Conservation (phyloP, 2,329 filamentous ascomycete species). For the Ophiostoma novo-ulmi region DNA sequence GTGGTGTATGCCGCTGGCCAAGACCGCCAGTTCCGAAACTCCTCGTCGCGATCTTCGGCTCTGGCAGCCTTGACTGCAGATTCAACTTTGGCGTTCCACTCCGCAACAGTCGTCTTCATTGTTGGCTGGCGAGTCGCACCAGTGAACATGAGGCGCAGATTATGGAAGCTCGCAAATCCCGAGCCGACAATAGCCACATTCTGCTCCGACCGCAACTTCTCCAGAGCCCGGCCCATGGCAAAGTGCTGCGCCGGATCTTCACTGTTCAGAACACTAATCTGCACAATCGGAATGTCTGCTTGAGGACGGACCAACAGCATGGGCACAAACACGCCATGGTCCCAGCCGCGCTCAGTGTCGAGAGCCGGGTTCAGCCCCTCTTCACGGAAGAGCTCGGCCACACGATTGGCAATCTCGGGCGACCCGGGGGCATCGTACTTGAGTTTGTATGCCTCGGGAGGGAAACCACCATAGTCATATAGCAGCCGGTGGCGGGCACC, state of each 20-base stretch:
- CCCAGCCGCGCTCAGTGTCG: slow-evolving; percentile 47
- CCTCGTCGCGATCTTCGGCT: slow-evolving; percentile 36
- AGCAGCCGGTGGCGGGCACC: slow-evolving; percentile 43
- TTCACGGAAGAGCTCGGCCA: slow-evolving; percentile 42
- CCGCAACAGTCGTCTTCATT: slow-evolving; percentile 32
- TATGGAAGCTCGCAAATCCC: slow-evolving; percentile 56
- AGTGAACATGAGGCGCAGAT: slow-evolving; percentile 45
- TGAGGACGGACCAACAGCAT: slow-evolving; percentile 50
- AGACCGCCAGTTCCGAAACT: slow-evolving; percentile 44
- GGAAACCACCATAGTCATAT: slow-evolving; percentile 57
- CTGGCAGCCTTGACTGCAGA: slow-evolving; percentile 38
- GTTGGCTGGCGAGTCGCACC: slow-evolving; percentile 27
- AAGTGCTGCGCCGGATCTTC: slow-evolving; percentile 48
- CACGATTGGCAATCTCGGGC: slow-evolving; percentile 47
- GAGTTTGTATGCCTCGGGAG: slow-evolving; percentile 49
- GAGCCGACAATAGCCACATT: slow-evolving; percentile 54
- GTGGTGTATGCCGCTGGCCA: slow-evolving; percentile 47
- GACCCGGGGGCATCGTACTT: slow-evolving; percentile 54
- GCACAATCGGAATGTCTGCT: slow-evolving; percentile 51
- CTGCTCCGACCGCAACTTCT: slow-evolving; percentile 42
- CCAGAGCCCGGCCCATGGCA: slow-evolving; percentile 50
- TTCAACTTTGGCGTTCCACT: slow-evolving; percentile 46
- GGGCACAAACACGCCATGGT: slow-evolving; percentile 58
- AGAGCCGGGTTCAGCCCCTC: slow-evolving; percentile 41
- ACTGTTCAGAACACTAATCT: slow-evolving; percentile 50